phyloP scores from a whole-genome alignment of 2,329 filamentous ascomycete genomes.

The Bipolaris bicolor region DNA sequence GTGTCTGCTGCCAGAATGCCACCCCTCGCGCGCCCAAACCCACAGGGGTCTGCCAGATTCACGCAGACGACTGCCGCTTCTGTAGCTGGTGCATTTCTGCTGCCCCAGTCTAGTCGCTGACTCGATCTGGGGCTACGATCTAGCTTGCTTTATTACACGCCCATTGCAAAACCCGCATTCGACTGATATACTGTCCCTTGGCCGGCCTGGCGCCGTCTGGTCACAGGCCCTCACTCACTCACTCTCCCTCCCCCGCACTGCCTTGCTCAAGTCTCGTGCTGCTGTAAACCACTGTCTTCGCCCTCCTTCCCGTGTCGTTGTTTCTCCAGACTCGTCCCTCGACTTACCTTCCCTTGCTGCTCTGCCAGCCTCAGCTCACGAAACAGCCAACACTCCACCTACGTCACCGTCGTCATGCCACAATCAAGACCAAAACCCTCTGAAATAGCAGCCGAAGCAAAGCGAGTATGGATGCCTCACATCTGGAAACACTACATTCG shows the following conservation, averaged over 20 bases:
- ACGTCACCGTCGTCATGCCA: slow-evolving; percentile 54
- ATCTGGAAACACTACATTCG: slow-evolving; percentile 63
- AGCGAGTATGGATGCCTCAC: slow-evolving; percentile 70
- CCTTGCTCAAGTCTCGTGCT: slow-evolving; percentile 10
- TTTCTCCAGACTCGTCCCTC: neutral
- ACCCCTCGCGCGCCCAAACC: slow-evolving; percentile 35
- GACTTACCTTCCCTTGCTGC: neutral
- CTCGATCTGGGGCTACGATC: slow-evolving; percentile 39
- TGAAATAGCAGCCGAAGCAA: slow-evolving; percentile 76
- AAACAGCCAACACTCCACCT: slow-evolving; percentile 9
- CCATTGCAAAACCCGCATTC: slow-evolving; percentile 27
- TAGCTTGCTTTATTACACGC: slow-evolving; percentile 41
- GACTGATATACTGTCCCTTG: slow-evolving; percentile 40
- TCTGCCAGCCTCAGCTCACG: slow-evolving; percentile 2
- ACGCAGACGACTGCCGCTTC: slow-evolving; percentile 38
- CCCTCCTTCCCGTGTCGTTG: too few relatives aligned
- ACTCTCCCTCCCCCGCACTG: slow-evolving; percentile 15
- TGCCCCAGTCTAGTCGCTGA: slow-evolving; percentile 35
- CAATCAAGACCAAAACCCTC: slow-evolving; percentile 67
- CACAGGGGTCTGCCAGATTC: slow-evolving; percentile 35
- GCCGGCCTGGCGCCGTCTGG: slow-evolving; percentile 19
- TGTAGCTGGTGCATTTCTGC: slow-evolving; percentile 31
- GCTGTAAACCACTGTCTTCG: neutral
- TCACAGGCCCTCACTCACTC: slow-evolving; percentile 12
- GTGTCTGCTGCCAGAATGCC: slow-evolving; percentile 23